Evolutionary conservation across 345 rosid genomes (phyloP), one percentile per base, ranked within the genome.

Genomic region (Camelina neglecta): DNA sequence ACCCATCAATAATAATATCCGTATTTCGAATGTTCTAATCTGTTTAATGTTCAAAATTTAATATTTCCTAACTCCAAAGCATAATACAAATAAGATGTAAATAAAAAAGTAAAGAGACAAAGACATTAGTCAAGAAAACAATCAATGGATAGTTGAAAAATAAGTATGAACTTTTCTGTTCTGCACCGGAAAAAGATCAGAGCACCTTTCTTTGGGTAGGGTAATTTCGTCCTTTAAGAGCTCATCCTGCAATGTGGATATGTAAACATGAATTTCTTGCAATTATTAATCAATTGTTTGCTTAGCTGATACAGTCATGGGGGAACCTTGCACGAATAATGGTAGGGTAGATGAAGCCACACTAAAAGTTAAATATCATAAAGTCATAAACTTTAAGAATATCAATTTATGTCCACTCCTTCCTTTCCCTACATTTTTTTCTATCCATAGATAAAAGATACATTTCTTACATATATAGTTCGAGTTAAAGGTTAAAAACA

Each of bases 341-440:
- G 65, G 71, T 65, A 26, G 47, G 77, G 41, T 42, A 29, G 71
- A 54, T 64, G 10, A 42, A 65, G 47, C 77, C 64, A 44, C 71
- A 55, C 77, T 55, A 73, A 65, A 73, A 44, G 77, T 55, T 55
- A 64, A 54, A 42, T 64, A 15, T 48, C 71, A 64, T 64, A 18
- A n/a, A 49, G 38, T 35, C 39, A 29, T 29, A 29, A 29, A 29
- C 31, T 73, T 44, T 44, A 44, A 33, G 77, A 31, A 73, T 44
- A 65, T 65, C 45, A 71, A 65, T 54, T 65, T 45, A 55, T 56
- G 71, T 65, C 77, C 77, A 55, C 65, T 15, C 71, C 18, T 73
- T 65, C 29, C n/a, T 62, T 62, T 38, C 69, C 74, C 55, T 47
- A 21, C 75, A 60, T 48, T 13, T 21, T 31, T 35, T 33, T 4